Base-by-base conservation (phyloP, 2,329 filamentous ascomycete genomes). In the Botryotinia calthae region DNA sequence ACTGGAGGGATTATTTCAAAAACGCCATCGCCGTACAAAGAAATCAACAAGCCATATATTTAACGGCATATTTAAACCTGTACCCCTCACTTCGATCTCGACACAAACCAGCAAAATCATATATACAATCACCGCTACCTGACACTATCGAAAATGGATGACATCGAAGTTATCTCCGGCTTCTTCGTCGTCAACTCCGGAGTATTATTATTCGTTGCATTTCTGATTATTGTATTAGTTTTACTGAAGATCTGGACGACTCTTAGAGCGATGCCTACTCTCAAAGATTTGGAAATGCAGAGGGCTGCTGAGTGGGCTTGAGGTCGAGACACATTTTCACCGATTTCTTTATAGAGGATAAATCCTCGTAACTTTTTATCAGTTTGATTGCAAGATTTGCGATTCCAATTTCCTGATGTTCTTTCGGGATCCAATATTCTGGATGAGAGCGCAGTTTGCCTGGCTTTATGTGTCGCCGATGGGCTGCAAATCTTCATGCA, bases 101-200 rank as follows among this genome's bases (percentile, higher is more conserved):
- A 56, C 7, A 56, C 14, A 56, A 42, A 8, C 28, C 8, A 40
- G 6, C 42, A 42, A 25, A 20, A 18, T 56, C 6, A 51, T n/a
- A 62, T 1, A 48, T 8, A 28, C 34, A 18, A 44, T 16, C 10
- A 12, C 16, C 20, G 34, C 22, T 2, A 12, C 22, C 14, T 5
- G 46, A 34, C 22, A 59, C 22, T 0, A n/a, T 25, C 22, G 9
- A 67, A 72, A 16, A 72, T 72, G 70, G 62, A 72, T 31, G 40
- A 67, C 18, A 72, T 72, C 42, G 70, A 72, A 42, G 68, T 72
- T 3, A 46, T 72, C 16, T 63, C 70, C 70, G 70, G 70, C 44
- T n/a, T 61, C 42, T 40, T 72, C 62, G 42, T 56, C 40, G 10
- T 72, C 54, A 68, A 72, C 31, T 61, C 70, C 1, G 70, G 62